Base-by-base conservation (phyloP, 2,329 filamentous ascomycete genomes). In the Harringtonia lauricola region DNA sequence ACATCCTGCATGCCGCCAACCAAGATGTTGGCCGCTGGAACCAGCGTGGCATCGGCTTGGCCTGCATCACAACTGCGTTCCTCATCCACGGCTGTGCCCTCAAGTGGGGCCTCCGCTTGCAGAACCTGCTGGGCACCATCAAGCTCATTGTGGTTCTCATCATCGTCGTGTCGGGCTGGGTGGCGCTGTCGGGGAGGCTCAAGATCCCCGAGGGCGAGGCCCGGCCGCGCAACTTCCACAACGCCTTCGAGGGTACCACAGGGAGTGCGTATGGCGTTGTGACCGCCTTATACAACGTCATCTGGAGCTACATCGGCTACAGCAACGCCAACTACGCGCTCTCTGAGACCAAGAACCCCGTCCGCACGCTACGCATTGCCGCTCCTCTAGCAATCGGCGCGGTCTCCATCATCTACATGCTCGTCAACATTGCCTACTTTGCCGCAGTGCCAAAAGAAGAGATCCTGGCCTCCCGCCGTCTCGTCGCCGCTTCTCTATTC, bases 271-370 rank as follows among this genome's bases (percentile, higher is more conserved):
- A 84, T 50, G 77, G 76, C 39, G 68, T 82, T 29, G 78, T 82
- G n/a, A 83, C 76, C 1, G 79, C 81, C 0, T 62, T 85, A 0
- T 83, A 82, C 66, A 84, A 83, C 52, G 79, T 84, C 49, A 79
- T 84, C 53, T 84, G 79, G 72, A 78, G 72, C 47, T 85, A 78
- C 53, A 72, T 81, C 50, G 80, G 80, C 21, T 81, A 80, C 65
- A 74, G 68, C 62, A 83, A 82, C 57, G 79, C 77, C 56, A 82
- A 82, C 62, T 81, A 83, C 54, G 76, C 70, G 37, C 64, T 79
- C 28, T 74, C 70, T 54, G 81, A 85, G 63, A 81, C 77, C 38
- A 76, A 71, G 56, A 74, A 82, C 58, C 80, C 80, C 0, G 71
- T 79, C 6, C 67, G 68, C 21, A 84, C 79, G 0, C 67, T 84